phyloP scores from a whole-genome alignment of 805 yeast species.

The Suhomyces vadensis region DNA sequence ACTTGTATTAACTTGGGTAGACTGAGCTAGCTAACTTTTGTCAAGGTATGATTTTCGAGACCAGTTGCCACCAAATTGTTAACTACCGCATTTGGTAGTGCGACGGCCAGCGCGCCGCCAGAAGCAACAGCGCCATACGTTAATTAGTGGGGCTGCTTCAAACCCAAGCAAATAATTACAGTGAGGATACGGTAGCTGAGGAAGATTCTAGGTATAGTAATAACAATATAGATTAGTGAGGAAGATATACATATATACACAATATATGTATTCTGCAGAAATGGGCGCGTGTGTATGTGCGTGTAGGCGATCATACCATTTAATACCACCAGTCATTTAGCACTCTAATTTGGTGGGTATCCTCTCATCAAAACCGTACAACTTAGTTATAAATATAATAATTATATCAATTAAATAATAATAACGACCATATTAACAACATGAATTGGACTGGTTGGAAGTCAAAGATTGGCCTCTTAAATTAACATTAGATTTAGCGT shows the following conservation, averaged over 20 bases:
- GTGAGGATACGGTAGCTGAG: not conserved
- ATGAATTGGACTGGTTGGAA: conserved; percentile 37
- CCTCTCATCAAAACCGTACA: too few relatives aligned
- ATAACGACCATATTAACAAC: too few relatives aligned
- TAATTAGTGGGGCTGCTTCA: not conserved
- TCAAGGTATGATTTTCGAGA: conserved; percentile 5
- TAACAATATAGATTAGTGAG: conserved; percentile 1
- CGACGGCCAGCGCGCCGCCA: not conserved
- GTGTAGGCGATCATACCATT: too few relatives aligned
- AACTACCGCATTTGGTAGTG: conserved; percentile 3
- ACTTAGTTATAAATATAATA: too few relatives aligned
- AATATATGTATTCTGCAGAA: not conserved
- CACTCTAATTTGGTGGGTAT: too few relatives aligned
- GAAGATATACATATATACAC: not conserved
- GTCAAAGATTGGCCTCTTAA: conserved; percentile 65
- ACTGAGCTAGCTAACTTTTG: conserved; percentile 4
- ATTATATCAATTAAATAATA: too few relatives aligned
- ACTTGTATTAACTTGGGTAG: not conserved
- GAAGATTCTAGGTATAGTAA: not conserved
- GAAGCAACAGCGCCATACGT: not conserved
- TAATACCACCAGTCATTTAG: too few relatives aligned
- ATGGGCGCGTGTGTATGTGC: too few relatives aligned
- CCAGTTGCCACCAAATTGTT: conserved; percentile 7
- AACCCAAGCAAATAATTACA: not conserved
- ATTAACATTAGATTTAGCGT: conserved; percentile 65